Conservation (phyloP, 2,329 filamentous ascomycete species). For the Colletotrichum salicis region DNA sequence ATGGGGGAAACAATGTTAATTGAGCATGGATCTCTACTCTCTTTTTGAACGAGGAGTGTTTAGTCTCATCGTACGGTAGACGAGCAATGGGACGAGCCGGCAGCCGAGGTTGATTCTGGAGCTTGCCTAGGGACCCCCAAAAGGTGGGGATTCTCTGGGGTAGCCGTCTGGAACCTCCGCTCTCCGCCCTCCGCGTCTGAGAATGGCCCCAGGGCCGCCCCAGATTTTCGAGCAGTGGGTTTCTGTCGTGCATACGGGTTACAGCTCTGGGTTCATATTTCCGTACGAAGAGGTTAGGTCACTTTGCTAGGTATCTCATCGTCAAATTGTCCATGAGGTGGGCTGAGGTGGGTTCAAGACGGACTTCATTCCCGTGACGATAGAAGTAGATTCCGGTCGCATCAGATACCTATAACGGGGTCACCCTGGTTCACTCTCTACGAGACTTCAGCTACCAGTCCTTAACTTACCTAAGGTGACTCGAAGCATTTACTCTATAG, state of each 20-base stretch:
- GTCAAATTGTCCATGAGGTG: neutral
- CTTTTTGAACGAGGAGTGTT: slow-evolving; percentile 27
- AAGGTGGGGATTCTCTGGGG: slow-evolving; percentile 35
- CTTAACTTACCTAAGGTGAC: too few relatives aligned
- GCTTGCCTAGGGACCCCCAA: slow-evolving; percentile 24
- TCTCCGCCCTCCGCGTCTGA: slow-evolving; percentile 28
- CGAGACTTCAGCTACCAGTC: too few relatives aligned
- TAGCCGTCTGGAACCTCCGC: slow-evolving; percentile 31
- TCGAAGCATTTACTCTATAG: too few relatives aligned
- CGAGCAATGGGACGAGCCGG: slow-evolving; percentile 24
- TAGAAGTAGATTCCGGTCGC: neutral
- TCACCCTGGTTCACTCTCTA: neutral
- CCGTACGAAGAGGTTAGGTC: too few relatives aligned
- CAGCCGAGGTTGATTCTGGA: slow-evolving; percentile 33
- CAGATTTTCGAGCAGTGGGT: neutral
- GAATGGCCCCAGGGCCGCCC: slow-evolving; percentile 2
- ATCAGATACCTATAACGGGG: neutral
- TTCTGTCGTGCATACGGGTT: neutral
- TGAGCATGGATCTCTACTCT: slow-evolving; percentile 1
- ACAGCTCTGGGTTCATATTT: too few relatives aligned
- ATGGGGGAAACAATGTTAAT: neutral
- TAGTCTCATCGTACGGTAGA: slow-evolving; percentile 28
- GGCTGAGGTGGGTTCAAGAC: neutral
- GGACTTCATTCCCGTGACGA: neutral
- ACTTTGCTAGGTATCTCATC: neutral